Base-by-base conservation (phyloP, 140 eudicot species). In the Oenanthe javanica region DNA sequence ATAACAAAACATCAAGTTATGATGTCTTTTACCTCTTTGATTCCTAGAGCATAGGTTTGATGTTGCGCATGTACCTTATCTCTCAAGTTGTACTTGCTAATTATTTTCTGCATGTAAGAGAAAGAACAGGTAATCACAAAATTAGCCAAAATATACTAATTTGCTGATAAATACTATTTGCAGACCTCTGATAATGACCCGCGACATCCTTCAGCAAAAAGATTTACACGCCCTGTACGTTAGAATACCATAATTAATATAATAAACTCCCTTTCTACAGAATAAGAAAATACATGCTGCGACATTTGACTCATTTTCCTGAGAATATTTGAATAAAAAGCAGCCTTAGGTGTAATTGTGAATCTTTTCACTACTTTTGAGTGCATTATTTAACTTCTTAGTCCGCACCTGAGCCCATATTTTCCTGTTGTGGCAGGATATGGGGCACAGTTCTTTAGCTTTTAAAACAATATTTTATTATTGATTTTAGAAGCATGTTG, bases 181-280 rank as follows among this genome's bases (percentile, higher is more conserved):
- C 75, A 87, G 81, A 92, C 99, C 99, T 95, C 97, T 47, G 99
- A 95, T n/a, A 95, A 87, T 82, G 99, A 91, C 80, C 99, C 99
- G 77, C 99, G 93, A 84, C 97, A 95, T 49, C 99, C 99, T 87
- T 95, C 99, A 18, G 95, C 97, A 63, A 95, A 85, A 81, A 95
- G 95, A 71, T 90, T 95, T 78, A 92, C 79, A 42, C 87, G 89
- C 50, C 97, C 99, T 95, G 91, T 84, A 84, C n/a, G 51, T 18
- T 81, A 42, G 66, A 6, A 51, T 59, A 27, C 11, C 16, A 25
- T 42, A 25, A 50, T 31, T 52, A 76, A 77, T 47, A 42, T 46
- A 21, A 45, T 16, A 48, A 48, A 55, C 49, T 40, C 71, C 38
- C n/a, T 77, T 21, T 77, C 59, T 51, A 38, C 54, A 77, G 6